Evolutionary conservation across 768 basidiomycete species (phyloP), one percentile per base, ranked within the genome.

Genomic region (Podaxis carcinomalis): DNA sequence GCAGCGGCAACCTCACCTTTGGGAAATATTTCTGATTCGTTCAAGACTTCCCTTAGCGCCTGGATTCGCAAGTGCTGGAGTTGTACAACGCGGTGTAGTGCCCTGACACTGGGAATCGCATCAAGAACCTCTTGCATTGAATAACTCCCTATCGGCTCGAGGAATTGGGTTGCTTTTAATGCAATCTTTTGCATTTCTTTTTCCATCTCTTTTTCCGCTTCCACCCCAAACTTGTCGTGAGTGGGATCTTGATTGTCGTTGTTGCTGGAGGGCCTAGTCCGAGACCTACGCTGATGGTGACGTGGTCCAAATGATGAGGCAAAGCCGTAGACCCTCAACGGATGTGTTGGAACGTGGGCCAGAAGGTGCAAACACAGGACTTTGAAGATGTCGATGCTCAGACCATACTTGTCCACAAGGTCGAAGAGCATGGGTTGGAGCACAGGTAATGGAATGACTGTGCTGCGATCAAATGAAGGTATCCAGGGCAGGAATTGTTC

Each of bases 11-110:
- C 70, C 32, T 62, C 57, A 78, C 87, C 86, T 70, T 87, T 84
- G 19, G 89, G 89, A 67, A 90, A 91, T 49, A 90, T 77, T 36
- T 85, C 82, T 67, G 89, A 87, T 21, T 73, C 76, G 40, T 84
- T 68, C 16, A 89, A 68, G 5, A 85, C 72, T 27, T 78, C 75
- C 50, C 80, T 79, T 51, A 90, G 69, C 25, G 76, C 74, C 67
- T 80, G 77, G 36, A 84, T 77, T 54, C 89, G 82, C 61, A 79
- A 72, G 56, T 78, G 77, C 63, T 90, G 89, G 59, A 91, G 72
- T 28, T 76, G 78, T 49, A 84, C 76, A 27, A 91, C 74, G 62
- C 81, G 77, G 66, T 91, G 89, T 66, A 88, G 88, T 11, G 87
- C 84, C 44, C 78, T 68, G 27, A 82, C 80, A n/a, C 73, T 80